Base-by-base conservation (phyloP, 345 rosid genomes). In the Hibiscus mutabilis region DNA sequence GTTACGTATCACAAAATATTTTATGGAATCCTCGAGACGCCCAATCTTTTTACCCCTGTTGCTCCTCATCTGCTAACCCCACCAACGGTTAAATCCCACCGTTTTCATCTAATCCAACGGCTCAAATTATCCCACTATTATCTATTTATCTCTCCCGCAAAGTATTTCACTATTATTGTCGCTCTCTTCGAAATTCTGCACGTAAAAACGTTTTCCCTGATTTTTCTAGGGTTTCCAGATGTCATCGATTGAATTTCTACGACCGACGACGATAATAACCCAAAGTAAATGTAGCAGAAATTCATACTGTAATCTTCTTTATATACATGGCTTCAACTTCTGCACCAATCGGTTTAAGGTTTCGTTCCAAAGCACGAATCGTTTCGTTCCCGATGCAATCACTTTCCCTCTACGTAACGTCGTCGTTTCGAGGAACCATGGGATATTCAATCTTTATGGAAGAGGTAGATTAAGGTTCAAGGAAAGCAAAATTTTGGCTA, bases 141-240 rank as follows among this genome's bases (percentile, higher is more conserved):
- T 55, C 73, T 56, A 47, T 47, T 47, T 47, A 47, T 47, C 52
- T 14, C 52, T 47, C 52, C 52, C 52, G 52, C 52, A 47, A 14
- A 47, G 52, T 47, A 2, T 13, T 13, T 47, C n/a, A 3, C 6
- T 47, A 13, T 13, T 47, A 3, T 13, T 15, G 52, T 47, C 52
- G 13, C 5, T 15, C n/a, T 4, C n/a, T 15, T 0, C n/a, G n/a
- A 47, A 47, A 47, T 13, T 14, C n/a, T 47, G 52, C 42, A 37
- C 42, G 42, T 37, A 37, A 37, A 37, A 37, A 7, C 42, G 42
- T 37, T 47, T 13, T 13, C 16, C 75, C 59, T 51, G 65, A 73
- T 74, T 74, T 21, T 78, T 75, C 58, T 84, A 78, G 82, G 88
- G 79, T 79, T 82, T 72, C 60, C 62, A n/a, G 4, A 87, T 87